phyloP scores from a whole-genome alignment of 805 yeast species.

The Candida khao-thaluensis region DNA sequence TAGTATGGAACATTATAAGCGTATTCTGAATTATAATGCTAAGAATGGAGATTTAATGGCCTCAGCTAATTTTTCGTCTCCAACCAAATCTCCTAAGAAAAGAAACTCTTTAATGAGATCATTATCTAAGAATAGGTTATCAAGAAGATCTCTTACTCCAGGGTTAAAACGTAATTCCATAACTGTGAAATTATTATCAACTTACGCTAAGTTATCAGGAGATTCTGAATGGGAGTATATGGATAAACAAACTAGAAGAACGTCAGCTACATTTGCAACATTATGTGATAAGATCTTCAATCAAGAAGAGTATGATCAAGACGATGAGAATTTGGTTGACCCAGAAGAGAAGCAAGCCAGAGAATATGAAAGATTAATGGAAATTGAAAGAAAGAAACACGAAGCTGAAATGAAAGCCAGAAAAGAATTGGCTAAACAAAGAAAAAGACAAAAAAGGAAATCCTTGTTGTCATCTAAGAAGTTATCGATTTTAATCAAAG shows the following conservation, averaged over 20 bases:
- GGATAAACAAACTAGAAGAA: slow-evolving; percentile 71
- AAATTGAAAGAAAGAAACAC: slow-evolving; percentile 46
- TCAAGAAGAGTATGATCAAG: slow-evolving; percentile 55
- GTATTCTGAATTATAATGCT: slow-evolving; percentile 13
- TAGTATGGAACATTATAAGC: slow-evolving; percentile 17
- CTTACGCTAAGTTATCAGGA: slow-evolving; percentile 67
- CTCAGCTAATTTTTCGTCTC: slow-evolving; percentile 26
- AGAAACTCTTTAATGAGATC: slow-evolving; percentile 28
- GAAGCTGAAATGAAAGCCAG: slow-evolving; percentile 53
- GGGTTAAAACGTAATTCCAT: slow-evolving; percentile 66
- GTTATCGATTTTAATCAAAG: slow-evolving; percentile 36
- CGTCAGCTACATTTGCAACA: slow-evolving; percentile 75
- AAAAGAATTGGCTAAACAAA: slow-evolving; percentile 46
- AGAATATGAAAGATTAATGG: slow-evolving; percentile 49
- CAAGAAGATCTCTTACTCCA: slow-evolving; percentile 39
- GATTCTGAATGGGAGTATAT: slow-evolving; percentile 68
- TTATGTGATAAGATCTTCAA: slow-evolving; percentile 75
- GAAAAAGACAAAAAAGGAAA: slow-evolving; percentile 39
- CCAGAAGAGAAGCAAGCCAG: slow-evolving; percentile 42
- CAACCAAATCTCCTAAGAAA: slow-evolving; percentile 20
- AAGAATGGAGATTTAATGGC: slow-evolving; percentile 19
- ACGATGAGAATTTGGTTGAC: slow-evolving; percentile 46
- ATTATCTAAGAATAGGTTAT: slow-evolving; percentile 30
- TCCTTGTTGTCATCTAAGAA: slow-evolving; percentile 39
- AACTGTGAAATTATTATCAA: slow-evolving; percentile 66